Conservation (phyloP, 1,284 basidiomycete genomes). For the Schizopora paradoxa region DNA sequence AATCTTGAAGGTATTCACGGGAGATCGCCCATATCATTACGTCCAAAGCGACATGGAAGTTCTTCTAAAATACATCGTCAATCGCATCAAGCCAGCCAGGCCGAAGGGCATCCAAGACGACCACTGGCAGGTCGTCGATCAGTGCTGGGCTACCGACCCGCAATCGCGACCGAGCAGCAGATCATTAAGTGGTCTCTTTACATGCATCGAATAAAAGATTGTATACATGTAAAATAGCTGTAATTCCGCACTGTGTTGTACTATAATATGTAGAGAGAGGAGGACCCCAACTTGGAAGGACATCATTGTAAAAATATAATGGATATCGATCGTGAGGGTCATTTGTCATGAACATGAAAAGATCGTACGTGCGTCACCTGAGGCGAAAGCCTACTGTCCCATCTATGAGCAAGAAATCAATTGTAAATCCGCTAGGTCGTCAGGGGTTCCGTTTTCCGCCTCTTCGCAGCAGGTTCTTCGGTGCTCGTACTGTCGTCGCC, state of each 20-base stretch:
- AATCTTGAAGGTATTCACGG: conserved; percentile 8
- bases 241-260: background rate
- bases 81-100: conserved; percentile 7
- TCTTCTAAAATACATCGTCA: conserved; percentile 13
- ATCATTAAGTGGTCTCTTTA: conserved; percentile 4
- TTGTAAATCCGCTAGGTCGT: no score
- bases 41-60: conserved; percentile 15
- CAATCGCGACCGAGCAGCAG: conserved; percentile 5
- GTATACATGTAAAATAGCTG: background rate
- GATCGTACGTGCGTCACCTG: no score
- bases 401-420: no score
- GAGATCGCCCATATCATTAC: conserved; percentile 11
- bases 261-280: no score
- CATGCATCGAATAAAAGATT: background rate
- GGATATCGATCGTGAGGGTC: no score
- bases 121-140: conserved; percentile 9
- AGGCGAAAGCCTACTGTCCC: no score
- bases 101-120: conserved; percentile 9
- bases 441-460: conserved; percentile 41
- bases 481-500: no score
- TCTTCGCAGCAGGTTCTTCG: conserved; percentile 49
- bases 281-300: no score
- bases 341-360: no score
- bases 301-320: no score
- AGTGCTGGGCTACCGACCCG: conserved; percentile 14